These are phyloP conservation scores for Casaregolazyma suthepensis DNA, from an alignment of 1,139 yeast genomes.

Conservation along the genomic window DNA sequence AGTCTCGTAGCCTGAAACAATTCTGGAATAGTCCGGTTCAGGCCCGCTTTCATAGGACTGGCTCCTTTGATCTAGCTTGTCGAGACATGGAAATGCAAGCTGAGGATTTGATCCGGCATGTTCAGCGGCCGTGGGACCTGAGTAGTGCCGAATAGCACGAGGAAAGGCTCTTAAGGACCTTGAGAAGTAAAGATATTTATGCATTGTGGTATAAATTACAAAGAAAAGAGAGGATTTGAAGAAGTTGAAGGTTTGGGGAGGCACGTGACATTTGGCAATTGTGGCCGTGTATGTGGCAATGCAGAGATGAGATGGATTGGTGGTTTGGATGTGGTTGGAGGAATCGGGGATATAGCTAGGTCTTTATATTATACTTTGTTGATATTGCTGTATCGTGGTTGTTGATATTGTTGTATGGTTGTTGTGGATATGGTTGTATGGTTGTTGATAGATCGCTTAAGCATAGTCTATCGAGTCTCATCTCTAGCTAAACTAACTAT, in stretches of 20 bases:
- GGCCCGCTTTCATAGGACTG: constrained; percentile 63
- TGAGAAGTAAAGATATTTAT: not conserved
- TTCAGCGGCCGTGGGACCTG: constrained; percentile 1
- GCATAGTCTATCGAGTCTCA: not conserved
- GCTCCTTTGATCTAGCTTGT: constrained; percentile 56
- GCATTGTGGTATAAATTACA: not conserved
- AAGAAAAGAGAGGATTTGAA: not conserved
- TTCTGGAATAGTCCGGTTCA: constrained; percentile 75
- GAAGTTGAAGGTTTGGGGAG: not conserved
- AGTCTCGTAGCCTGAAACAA: constrained; percentile 60
- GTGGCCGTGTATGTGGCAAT: not conserved
- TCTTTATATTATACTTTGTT: too few species aligned
- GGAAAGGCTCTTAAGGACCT: not conserved
- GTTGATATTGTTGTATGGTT: too few species aligned
- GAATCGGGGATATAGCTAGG: too few species aligned
- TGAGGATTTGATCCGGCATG: constrained; percentile 45
- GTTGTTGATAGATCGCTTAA: not conserved
- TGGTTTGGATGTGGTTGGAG: too few species aligned
- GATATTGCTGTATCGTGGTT: too few species aligned
- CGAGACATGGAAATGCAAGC: constrained; percentile 80
- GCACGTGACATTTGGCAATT: not conserved
- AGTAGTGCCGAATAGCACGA: not conserved
- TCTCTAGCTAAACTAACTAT: not conserved
- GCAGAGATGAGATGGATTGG: too few species aligned
- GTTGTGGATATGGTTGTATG: too few species aligned